These are phyloP conservation scores for Trichophaea hybrida DNA, from an alignment of 2,329 filamentous ascomycete species.

Conservation along the genomic window DNA sequence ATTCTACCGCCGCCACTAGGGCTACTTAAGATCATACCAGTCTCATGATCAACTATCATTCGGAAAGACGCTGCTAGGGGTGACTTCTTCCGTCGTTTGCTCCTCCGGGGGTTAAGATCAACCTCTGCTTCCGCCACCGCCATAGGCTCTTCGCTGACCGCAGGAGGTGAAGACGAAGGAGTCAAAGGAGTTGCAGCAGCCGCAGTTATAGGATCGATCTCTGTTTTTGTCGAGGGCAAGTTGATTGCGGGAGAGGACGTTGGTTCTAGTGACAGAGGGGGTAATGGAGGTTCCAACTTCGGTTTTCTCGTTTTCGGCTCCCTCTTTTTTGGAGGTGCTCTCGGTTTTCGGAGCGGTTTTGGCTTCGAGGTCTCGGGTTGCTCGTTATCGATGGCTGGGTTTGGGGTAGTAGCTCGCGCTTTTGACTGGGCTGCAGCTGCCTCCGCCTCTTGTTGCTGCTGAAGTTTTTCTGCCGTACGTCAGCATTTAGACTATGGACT, in stretches of 20 bases:
- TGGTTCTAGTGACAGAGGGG: neutral
- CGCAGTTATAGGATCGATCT: slow-evolving; percentile 6
- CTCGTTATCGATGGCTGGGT: neutral
- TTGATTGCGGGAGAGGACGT: neutral
- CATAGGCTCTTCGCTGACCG: neutral
- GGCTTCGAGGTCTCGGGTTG: neutral
- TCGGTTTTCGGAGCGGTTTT: neutral
- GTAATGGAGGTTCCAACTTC: neutral
- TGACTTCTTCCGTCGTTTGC: neutral
- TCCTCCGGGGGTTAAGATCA: neutral
- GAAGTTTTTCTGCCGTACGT: neutral
- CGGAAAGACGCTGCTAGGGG: neutral
- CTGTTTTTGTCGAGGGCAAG: neutral
- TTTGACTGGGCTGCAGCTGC: neutral
- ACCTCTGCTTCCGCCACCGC: neutral
- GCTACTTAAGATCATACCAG: neutral
- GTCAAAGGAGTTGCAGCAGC: neutral
- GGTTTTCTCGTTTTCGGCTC: neutral
- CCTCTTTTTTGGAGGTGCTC: neutral
- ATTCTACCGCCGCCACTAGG: too few relatives aligned
- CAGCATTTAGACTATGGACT: neutral
- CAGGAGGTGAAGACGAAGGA: neutral
- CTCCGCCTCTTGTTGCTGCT: neutral
- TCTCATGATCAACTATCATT: neutral
- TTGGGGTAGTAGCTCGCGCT: neutral